Conservation (phyloP, 441 rosid genomes). For the Hura crepitans region DNA sequence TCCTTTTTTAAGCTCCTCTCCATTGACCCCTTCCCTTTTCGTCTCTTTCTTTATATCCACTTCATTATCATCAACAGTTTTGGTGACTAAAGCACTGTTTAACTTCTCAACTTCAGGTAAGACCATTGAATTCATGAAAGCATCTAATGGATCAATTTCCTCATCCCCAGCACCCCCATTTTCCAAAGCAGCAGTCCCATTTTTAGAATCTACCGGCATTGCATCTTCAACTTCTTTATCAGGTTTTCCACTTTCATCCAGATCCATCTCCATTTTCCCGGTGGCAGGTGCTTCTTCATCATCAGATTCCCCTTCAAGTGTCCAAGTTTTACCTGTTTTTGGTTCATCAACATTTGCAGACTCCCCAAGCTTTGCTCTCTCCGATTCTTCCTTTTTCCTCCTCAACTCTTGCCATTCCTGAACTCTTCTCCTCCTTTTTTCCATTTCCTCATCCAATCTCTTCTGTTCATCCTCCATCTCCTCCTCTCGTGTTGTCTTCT, state of each 20-base stretch:
- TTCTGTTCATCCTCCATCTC: conserved; percentile 68
- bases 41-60: conserved; percentile 37
- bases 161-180: conserved; percentile 46
- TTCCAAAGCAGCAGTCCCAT: conserved; percentile 35
- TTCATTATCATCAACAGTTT: conserved; percentile 27
- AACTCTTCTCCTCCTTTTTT: conserved; percentile 90
- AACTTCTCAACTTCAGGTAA: conserved; percentile 87
- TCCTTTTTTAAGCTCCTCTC: conserved; percentile 41
- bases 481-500: conserved; percentile 55
- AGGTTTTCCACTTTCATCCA: conserved; percentile 43
- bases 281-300: conserved; percentile 65
- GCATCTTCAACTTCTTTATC: conserved; percentile 47
- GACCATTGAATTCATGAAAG: conserved; percentile 74
- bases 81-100: conserved; percentile 35
- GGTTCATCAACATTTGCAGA: conserved; percentile 38
- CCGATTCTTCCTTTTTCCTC: conserved; percentile 80
- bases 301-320: conserved; percentile 70
- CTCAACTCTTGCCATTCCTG: conserved; percentile 94
- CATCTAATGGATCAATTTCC: conserved; percentile 88
- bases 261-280: conserved; percentile 50
- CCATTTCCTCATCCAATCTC: conserved; percentile 78
- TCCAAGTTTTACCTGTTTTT: conserved; percentile 77
- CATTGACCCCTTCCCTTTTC: conserved; percentile 35
- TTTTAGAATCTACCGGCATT: conserved; percentile 41
- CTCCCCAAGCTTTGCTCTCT: conserved; percentile 51